Base-by-base conservation (phyloP, 2,329 filamentous ascomycete species). In the Cladosporium phlei region DNA sequence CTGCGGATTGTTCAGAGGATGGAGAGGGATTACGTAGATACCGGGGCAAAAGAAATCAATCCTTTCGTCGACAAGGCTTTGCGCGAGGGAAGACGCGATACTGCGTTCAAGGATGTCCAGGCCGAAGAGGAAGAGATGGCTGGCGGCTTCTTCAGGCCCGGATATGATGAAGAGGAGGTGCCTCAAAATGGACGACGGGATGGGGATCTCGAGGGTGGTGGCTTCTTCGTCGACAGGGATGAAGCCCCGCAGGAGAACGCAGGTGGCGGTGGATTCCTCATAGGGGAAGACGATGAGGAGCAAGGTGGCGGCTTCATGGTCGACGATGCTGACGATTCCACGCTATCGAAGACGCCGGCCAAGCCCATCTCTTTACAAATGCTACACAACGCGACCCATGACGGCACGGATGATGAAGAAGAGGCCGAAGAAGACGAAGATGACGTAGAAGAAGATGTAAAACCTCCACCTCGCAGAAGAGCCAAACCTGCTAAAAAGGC, bases 1-100 rank as follows among this genome's bases (percentile, higher is more conserved):
- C 63, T 96, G 67, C 77, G 88, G 3, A 93, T 97, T 48, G 76
- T 88, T 16, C 78, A 93, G 63, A 77, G 88, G 38, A 83, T 94
- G 30, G 75, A 75, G 30, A 76, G 82, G 46, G 86, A 95, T 51
- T 94, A 94, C 62, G 86, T 85, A 1, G 76, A 82, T 39, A 64
- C 67, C 28, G 69, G 55, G 11, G 50, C 52, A 12, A 76, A 80
- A 12, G 73, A 78, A 1, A 72, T 80, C 51, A 79, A 78, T 32
- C 77, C 78, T 4, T 74, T 70, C 51, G 69, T 68, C 21, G 75
- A 46, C 53, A 65, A 49, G 47, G 58, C 56, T 8, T 51, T 52
- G 28, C 42, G 52, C 6, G 53, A 63, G 30, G 46, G 57, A 28
- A 32, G 54, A 52, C 51, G 61, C 37, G 37, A 39, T 8, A 24